Base-by-base conservation (phyloP, 371 early-diverging fungal species). In the Mucor saturninus region DNA sequence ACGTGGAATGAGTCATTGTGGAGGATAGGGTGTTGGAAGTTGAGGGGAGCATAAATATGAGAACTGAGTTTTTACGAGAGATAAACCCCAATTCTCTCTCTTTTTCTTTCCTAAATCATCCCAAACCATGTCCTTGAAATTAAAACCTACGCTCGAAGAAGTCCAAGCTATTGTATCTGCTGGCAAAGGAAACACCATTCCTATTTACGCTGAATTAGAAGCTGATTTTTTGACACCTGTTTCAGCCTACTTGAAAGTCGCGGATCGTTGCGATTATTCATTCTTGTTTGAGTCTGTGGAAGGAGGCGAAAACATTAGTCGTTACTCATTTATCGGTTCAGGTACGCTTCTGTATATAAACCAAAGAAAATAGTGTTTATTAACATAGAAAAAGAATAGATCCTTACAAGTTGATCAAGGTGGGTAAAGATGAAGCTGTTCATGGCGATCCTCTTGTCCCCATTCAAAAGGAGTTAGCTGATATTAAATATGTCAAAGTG, bases 161-260 rank as follows among this genome's bases (percentile, higher is more conserved):
- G 84, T 92, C 30, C 80, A 81, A 61, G 76, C 68, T 30, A 73
- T 91, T 54, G 76, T 93, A 28, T 71, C 74, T 29, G 54, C 72
- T 9, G 79, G 77, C 14, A 80, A 82, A 51, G 93, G 93, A 67
- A 94, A 94, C 75, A 89, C 90, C 21, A 86, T 97, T 59, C 98
- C 98, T 26, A 88, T 97, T 56, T 96, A 88, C 80, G 82, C 84
- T 28, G 89, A 91, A 72, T 86, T 97, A 29, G 88, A 90, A 31
- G 92, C 94, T 26, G 98, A 98, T 72, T 83, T 95, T 64, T 80
- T 97, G 46, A 98, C 97, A 9, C 98, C 98, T 30, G 95, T 97
- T n/a, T 86, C 94, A 35, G 97, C 96, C 13, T 98, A 96, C 69
- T 90, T 97, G 55, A 93, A 92, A 71, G 84, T 97, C 9, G 83